Conservation (phyloP, 2,329 filamentous ascomycete genomes). For the Ophiostoma ulmi region DNA sequence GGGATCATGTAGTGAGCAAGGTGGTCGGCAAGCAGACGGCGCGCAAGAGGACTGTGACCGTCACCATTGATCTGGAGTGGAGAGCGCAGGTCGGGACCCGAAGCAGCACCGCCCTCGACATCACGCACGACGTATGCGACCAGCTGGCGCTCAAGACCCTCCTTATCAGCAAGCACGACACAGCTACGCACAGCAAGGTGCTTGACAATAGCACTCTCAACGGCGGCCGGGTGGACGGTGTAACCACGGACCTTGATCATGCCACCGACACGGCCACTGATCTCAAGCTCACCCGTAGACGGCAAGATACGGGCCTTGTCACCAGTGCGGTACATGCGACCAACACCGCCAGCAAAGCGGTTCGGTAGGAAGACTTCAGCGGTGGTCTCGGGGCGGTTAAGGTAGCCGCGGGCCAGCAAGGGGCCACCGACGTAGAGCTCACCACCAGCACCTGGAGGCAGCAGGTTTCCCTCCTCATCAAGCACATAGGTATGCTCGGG, state of each 20-base stretch:
- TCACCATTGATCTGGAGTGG: constrained; percentile 62
- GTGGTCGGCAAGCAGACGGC: constrained; percentile 58
- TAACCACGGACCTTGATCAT: constrained; percentile 81
- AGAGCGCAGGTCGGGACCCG: constrained; percentile 28
- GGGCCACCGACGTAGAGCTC: constrained; percentile 73
- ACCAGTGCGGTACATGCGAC: constrained; percentile 70
- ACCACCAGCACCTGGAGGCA: constrained; percentile 58
- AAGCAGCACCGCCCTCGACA: constrained; percentile 41
- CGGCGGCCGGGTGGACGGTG: constrained; percentile 70
- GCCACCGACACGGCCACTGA: constrained; percentile 67
- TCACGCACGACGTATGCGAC: constrained; percentile 73
- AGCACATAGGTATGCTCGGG: constrained; percentile 66
- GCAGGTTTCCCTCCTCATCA: constrained; percentile 60
- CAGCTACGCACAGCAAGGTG: constrained; percentile 67
- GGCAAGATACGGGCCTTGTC: constrained; percentile 64
- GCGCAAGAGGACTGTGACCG: constrained; percentile 64
- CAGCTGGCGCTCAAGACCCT: constrained; percentile 68
- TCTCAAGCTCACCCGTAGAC: constrained; percentile 64
- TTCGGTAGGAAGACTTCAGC: constrained; percentile 65
- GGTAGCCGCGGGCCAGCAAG: constrained; percentile 68
- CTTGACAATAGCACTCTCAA: constrained; percentile 66
- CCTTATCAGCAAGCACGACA: constrained; percentile 67
- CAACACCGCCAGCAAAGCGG: constrained; percentile 50
- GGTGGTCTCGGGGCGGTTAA: constrained; percentile 74
- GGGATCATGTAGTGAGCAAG: constrained; percentile 83